Evolutionary conservation across 106 monocot genomes (phyloP), one percentile per base, ranked within the genome.

Genomic region (Phalaenopsis equestris): DNA sequence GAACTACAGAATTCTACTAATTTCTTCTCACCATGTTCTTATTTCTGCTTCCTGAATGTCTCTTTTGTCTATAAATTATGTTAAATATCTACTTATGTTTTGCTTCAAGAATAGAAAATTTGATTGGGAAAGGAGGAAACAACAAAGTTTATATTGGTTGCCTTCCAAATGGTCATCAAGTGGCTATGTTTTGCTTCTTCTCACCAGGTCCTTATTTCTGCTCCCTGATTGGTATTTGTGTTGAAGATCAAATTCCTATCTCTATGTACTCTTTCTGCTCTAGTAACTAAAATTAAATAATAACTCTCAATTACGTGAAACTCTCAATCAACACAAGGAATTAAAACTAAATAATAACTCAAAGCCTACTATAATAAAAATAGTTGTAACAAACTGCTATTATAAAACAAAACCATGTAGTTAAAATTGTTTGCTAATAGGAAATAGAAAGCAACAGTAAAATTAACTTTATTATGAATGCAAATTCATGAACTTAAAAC

Each of bases 121-220:
- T 93, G 88, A 96, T 93, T 76, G 96, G 96, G 38, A 89, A 90
- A 73, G 96, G 96, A 81, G 96, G 93, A 12, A 86, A 67, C 65
- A 87, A 93, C 80, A 61, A 76, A 73, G 96, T 96, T 11, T 93
- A 91, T 85, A 88, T 75, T 64, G 93, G 96, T 49, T 75, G 84
- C 46, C 91, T 93, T 47, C 55, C 82, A 18, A 79, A 84, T 84
- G 93, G 86, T 12, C 75, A 87, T 48, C 55, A 81, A 78, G 84
- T 88, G 18, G 96, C 93, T 11, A 30, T 30, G 30, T 30, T 30
- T 30, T 30, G 30, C 30, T 30, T 30, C 30, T 30, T 30, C 30
- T 30, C 30, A 30, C 30, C 30, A 30, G 30, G 30, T 30, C 30
- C 30, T 30, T 30, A 30, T 30, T 30, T 30, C 30, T 88, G 75